Evolutionary conservation across 805 yeast genomes (phyloP), one percentile per base, ranked within the genome.

Genomic region (Maudiozyma saulgeensis): DNA sequence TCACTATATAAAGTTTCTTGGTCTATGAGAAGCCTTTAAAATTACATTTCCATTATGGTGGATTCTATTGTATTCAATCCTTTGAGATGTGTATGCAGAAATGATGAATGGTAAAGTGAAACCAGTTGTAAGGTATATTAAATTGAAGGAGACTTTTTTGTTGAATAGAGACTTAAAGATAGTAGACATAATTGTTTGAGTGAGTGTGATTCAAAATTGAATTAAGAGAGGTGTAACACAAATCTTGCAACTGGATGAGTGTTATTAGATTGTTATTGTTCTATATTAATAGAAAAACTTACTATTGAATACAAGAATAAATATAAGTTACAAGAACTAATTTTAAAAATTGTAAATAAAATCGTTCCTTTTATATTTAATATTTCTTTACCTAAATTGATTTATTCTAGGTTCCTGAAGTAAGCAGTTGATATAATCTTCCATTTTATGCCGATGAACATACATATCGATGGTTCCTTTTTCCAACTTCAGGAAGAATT

Each of bases 51-150:
- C 12, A 46, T 15, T 46, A 16, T 40, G 44, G 25, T 35, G 49
- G 18, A 9, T 50, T 49, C 44, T 52, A 49, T n/a, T 51, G 47
- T 46, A 51, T 6, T 37, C 25, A 13, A 43, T n/a, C 9, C 18
- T 28, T n/a, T 32, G 40, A 3, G 46, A 49, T 25, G 56, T 54
- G 46, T 47, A 47, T 19, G 61, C 61, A 6, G 67, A 59, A 23
- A 59, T 28, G 7, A 51, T 44, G 48, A 63, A 63, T 21, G 67
- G 66, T 23, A 59, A 28, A 19, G 62, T 57, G 25, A 61, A 51
- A 18, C 63, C 66, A 31, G 52, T 12, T 11, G 43, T 41, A 12
- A 41, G 38, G 21, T 25, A 45, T 15, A 41, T 26, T 13, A 42
- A 4, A 15, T 42, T 42, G 38, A 45, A 45, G 4, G 48, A 34